Conservation (phyloP, 108 stramenopile species). For the Cyclostephanos invisitatus region DNA sequence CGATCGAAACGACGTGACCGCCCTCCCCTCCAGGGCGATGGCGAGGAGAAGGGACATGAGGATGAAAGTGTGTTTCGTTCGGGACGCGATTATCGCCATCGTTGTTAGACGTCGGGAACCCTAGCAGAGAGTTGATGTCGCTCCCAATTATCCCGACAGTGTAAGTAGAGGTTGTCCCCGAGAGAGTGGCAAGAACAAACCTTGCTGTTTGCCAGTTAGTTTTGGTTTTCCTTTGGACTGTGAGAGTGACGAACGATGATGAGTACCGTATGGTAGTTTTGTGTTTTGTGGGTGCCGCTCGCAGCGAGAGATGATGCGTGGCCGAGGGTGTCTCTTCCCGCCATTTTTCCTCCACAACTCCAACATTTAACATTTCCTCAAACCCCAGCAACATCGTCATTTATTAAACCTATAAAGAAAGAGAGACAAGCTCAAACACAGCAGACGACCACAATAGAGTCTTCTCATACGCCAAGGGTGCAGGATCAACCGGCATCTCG, state of each 20-base stretch:
- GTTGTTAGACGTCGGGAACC: background rate
- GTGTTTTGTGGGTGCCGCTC: no score
- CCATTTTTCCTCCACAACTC: slow-evolving; percentile 32
- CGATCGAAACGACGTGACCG: slow-evolving; percentile 27
- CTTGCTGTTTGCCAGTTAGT: no score
- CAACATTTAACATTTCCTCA: no score
- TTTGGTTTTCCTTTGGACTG: slow-evolving; percentile 17
- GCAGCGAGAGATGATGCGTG: no score
- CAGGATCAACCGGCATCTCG: slow-evolving; percentile 60
- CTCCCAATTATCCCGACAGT: background rate
- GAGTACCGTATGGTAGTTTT: no score
- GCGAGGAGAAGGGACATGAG: slow-evolving; percentile 52
- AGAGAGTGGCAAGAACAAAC: no score
- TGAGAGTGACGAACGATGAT: no score
- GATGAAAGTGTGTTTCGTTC: slow-evolving; percentile 28
- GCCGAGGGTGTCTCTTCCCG: slow-evolving; percentile 27
- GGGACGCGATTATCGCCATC: slow-evolving; percentile 42
- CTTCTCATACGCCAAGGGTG: slow-evolving; percentile 71
- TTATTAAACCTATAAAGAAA: no score
- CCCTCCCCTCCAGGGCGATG: slow-evolving; percentile 36
- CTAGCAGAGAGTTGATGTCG: background rate
- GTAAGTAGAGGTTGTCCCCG: no score
- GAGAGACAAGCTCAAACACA: slow-evolving; percentile 18
- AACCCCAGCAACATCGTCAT: no score
- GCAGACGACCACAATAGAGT: slow-evolving; percentile 18